phyloP scores from a whole-genome alignment of 2,329 filamentous ascomycete genomes.

The Dryadomyces quercus-mongolicae region DNA sequence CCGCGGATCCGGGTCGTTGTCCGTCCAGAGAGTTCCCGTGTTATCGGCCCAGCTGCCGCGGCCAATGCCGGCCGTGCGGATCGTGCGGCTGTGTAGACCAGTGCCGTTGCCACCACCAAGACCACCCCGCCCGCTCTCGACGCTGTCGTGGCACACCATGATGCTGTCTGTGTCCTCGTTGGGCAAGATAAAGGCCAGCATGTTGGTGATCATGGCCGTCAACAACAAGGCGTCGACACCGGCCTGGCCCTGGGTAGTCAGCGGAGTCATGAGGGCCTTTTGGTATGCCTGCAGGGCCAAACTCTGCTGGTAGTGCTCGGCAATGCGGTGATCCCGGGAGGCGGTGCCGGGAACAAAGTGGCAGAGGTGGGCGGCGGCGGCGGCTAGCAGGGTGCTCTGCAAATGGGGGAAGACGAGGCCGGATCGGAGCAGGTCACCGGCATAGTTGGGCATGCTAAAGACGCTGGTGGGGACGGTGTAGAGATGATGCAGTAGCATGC shows the following conservation, averaged over 20 bases:
- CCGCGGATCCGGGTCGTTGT: constrained; percentile 9
- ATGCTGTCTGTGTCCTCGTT: constrained; percentile 7
- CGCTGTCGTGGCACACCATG: constrained; percentile 2
- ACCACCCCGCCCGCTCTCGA: background rate
- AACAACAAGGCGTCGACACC: constrained; percentile 13
- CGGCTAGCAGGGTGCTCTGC: constrained; percentile 11
- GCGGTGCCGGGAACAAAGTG: constrained; percentile 9
- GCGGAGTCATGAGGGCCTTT: constrained; percentile 9
- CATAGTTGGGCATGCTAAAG: constrained; percentile 11
- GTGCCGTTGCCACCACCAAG: background rate
- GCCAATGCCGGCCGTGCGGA: background rate
- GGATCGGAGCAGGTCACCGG: constrained; percentile 8
- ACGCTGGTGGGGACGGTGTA: constrained; percentile 3
- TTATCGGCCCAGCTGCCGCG: background rate
- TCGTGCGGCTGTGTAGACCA: background rate
- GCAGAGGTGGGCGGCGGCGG: constrained; percentile 11
- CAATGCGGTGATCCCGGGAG: constrained; percentile 9
- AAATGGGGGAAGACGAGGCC: constrained; percentile 9
- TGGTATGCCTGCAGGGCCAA: constrained; percentile 13
- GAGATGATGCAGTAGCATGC: constrained; percentile 12
- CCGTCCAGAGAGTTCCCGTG: background rate
- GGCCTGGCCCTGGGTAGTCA: constrained; percentile 9
- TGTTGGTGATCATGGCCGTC: constrained; percentile 14
- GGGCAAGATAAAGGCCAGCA: constrained; percentile 14
- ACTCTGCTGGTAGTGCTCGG: constrained; percentile 13